phyloP scores from a whole-genome alignment of 2,329 filamentous ascomycete species.

The Botrytis byssoidea region DNA sequence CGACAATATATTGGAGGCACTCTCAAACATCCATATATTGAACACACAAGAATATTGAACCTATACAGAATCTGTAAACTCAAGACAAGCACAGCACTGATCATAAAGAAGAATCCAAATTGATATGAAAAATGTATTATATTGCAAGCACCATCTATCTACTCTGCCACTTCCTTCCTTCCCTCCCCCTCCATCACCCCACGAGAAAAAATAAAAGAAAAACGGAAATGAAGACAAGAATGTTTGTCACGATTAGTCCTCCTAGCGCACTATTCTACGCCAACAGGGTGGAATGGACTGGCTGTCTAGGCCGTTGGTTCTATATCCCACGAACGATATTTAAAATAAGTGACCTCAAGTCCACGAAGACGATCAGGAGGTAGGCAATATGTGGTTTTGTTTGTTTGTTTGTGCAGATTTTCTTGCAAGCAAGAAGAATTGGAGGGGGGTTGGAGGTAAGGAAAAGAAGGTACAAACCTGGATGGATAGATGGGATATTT shows the following conservation, averaged over 20 bases:
- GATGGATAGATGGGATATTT: neutral
- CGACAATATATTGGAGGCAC: neutral
- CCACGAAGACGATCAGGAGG: slow-evolving; percentile 40
- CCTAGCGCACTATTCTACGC: slow-evolving; percentile 40
- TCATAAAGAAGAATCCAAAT: neutral
- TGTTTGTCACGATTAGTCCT: slow-evolving; percentile 43
- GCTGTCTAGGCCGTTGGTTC: slow-evolving; percentile 42
- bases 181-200: neutral
- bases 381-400: slow-evolving; percentile 43
- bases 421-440: neutral
- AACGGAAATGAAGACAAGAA: neutral
- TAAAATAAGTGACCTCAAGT: slow-evolving; percentile 41
- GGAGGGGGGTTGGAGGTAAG: neutral
- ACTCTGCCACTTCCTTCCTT: neutral
- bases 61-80: too few relatives aligned
- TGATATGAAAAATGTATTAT: neutral
- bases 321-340: slow-evolving; percentile 43
- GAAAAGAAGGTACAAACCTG: neutral
- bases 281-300: slow-evolving; percentile 43
- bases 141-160: neutral
- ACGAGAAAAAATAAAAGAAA: neutral
- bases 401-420: neutral
- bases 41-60: neutral
- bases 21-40: neutral
- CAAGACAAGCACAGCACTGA: neutral